Conservation (phyloP, 148 eudicot genomes). For the Selenicereus undatus region DNA sequence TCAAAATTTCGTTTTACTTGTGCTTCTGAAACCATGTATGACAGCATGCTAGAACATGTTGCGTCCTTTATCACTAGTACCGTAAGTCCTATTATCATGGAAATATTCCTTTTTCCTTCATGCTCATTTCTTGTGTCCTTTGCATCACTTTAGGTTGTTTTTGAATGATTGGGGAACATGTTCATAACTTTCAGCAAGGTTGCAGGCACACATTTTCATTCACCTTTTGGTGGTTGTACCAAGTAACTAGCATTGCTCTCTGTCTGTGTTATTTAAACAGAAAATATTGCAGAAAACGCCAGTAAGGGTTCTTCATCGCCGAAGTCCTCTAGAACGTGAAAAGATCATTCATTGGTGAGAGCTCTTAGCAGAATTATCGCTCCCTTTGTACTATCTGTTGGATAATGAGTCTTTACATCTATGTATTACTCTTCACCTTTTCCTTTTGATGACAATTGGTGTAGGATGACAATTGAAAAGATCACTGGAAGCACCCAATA, state of each 20-base stretch:
- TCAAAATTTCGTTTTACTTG: neutral
- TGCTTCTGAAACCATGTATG: neutral
- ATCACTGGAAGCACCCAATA: constrained; percentile 73
- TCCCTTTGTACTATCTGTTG: neutral
- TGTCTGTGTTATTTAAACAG: constrained; percentile 34
- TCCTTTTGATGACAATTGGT: neutral
- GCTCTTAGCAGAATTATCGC: neutral
- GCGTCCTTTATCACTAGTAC: neutral
- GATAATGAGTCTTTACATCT: constrained; percentile 1
- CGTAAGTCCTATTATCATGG: neutral
- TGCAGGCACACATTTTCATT: neutral
- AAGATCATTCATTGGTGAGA: constrained; percentile 83
- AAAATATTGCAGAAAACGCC: constrained; percentile 83
- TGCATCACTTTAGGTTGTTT: neutral
- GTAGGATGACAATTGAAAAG: constrained; percentile 91
- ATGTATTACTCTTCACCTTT: neutral
- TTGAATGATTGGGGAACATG: neutral
- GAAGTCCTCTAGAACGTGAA: constrained; percentile 93
- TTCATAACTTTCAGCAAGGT: neutral
- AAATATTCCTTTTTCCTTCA: neutral
- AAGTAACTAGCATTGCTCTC: neutral
- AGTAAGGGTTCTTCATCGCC: constrained; percentile 91
- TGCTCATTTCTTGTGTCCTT: neutral
- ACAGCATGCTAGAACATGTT: neutral
- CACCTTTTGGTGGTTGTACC: neutral